Evolutionary conservation across 805 yeast species (phyloP).

Genomic region (Lipomyces anomalus): DNA sequence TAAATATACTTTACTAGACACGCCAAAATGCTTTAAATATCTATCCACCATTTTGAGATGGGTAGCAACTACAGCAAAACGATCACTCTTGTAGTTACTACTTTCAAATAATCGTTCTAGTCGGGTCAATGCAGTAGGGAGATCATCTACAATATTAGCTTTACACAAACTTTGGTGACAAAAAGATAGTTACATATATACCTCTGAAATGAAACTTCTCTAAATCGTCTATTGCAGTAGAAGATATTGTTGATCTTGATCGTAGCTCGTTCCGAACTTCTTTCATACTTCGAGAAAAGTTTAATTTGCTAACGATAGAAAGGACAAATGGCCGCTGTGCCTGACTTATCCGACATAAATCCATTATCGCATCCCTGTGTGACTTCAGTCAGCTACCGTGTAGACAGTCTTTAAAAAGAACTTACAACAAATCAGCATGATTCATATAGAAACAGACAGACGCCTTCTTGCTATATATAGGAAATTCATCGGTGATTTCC

Average conservation of each 20-base stretch:
- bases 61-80: constrained; percentile 44
- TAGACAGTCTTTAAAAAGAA: constrained; percentile 25
- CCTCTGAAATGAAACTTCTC: constrained; percentile 69
- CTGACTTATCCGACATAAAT: constrained; percentile 73
- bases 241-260: constrained; percentile 65
- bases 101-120: constrained; percentile 31
- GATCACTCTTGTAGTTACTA: constrained; percentile 50
- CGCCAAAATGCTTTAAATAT: constrained; percentile 53
- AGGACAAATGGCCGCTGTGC: constrained; percentile 68
- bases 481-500: constrained; percentile 68
- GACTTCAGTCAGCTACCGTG: too few species aligned
- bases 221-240: constrained; percentile 76
- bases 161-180: neutral
- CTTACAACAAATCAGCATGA: constrained; percentile 73
- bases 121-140: constrained; percentile 57
- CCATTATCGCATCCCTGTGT: constrained; percentile 42
- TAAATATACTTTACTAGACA: constrained; percentile 51
- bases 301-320: constrained; percentile 68
- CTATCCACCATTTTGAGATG: constrained; percentile 57
- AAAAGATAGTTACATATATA: neutral
- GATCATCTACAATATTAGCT: constrained; percentile 36
- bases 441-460: constrained; percentile 61
- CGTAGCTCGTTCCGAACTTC: constrained; percentile 53
- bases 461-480: constrained; percentile 41
- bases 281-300: constrained; percentile 58